A percentile compares a stretch with the other conserved stretches of the same genome.
Evolutionary conservation across 768 basidiomycete species (phyloP).

Genomic region (Tulasnella sp.): DNA sequence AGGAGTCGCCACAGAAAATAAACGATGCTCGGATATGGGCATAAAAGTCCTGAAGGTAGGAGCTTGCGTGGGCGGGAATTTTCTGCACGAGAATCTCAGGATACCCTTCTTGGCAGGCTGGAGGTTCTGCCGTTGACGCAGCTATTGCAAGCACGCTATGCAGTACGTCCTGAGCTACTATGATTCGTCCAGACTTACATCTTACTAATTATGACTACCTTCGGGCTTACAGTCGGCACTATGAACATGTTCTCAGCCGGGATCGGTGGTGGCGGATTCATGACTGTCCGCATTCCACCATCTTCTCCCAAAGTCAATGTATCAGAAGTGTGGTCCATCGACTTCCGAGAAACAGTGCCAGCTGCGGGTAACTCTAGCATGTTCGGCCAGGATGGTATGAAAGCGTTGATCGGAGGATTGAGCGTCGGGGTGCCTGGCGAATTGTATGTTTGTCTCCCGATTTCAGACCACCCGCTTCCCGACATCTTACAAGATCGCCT

Average conservation of each 20-base stretch:
- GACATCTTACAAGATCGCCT: neutral
- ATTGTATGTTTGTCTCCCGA: conserved; percentile 39
- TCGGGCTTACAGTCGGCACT: conserved; percentile 37
- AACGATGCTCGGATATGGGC: conserved; percentile 80
- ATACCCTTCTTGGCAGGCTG: conserved; percentile 42
- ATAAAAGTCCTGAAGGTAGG: conserved; percentile 58
- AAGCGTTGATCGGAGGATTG: conserved; percentile 70
- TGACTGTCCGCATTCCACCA: conserved; percentile 72
- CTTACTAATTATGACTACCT: conserved; percentile 50
- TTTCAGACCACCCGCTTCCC: neutral
- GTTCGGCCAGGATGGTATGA: conserved; percentile 56
- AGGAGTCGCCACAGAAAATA: conserved; percentile 88
- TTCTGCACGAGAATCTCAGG: neutral
- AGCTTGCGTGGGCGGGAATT: neutral
- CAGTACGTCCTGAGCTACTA: conserved; percentile 30
- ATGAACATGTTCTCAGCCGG: conserved; percentile 83
- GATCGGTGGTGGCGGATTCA: conserved; percentile 85
- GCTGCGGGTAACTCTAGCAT: conserved; percentile 67
- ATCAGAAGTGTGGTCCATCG: conserved; percentile 68
- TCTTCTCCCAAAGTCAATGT: conserved; percentile 39
- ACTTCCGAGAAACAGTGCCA: conserved; percentile 88
- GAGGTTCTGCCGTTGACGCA: conserved; percentile 90
- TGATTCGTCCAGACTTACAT: neutral
- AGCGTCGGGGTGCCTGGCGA: conserved; percentile 91
- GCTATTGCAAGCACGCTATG: conserved; percentile 78